Base-by-base conservation (phyloP, 192 early-diverging fungal species). In the Martensiomyces pterosporus region DNA sequence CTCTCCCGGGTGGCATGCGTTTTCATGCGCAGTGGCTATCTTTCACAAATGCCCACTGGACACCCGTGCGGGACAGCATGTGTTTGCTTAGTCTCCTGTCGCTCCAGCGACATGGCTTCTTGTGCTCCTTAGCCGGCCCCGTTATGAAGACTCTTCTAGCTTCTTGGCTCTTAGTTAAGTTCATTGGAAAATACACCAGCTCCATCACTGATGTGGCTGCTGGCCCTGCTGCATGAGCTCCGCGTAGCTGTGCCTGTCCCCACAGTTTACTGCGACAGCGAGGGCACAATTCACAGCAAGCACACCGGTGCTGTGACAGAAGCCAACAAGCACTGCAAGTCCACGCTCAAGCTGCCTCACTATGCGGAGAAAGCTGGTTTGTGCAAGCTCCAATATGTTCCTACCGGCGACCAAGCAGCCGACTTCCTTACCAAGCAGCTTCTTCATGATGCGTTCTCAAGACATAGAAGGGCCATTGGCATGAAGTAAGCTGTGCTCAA, bases 251-350 rank as follows among this genome's bases (percentile, higher is more conserved):
- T 22, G 12, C 12, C 21, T 8, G 21, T 24, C 0, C 21, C 4
- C 12, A 42, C 40, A 14, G 24, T 42, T 24, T 21, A 42, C 21
- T 42, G 40, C 12, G 40, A 42, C 12, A 42, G 24, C 9, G 40
- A 24, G 22, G 40, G 19, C 40, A 42, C 40, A 7, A 26, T 44
- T 16, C 24, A 44, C 25, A 44, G 29, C 14, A 25, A 23, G 15
- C 24, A 15, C 25, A 44, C 43, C 17, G 24, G 43, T 2, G 43
- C 43, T 16, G 25, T 44, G 9, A 25, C 43, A 4, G 43, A 44
- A 27, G 23, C 43, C 0, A 44, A 44, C 43, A 44, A 44, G 25
- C 25, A 44, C 43, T 44, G 29, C 43, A 44, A 44, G 43, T 44
- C 24, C 2, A 44, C 24, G 4, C 43, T 44, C 8, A 23, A 44